Evolutionary conservation across 2,329 filamentous ascomycete species (phyloP), one percentile per base, ranked within the genome.

Genomic region (Taxawa tesnikishii): DNA sequence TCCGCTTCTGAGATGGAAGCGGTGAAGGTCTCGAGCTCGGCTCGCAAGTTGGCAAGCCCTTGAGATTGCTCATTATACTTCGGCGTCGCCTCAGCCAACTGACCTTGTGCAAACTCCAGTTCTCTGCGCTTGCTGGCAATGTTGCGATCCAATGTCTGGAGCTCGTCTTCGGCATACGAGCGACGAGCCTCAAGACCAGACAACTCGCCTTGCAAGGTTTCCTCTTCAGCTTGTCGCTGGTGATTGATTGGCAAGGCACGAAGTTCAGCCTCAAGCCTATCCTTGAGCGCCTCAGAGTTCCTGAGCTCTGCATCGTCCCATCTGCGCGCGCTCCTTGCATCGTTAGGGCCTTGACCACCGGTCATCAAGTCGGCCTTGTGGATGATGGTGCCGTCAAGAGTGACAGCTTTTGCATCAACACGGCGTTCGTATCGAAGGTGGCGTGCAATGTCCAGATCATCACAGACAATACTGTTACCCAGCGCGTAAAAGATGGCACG

Each of bases 291-390:
- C 46, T 79, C 72, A n/a, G 94, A 65, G 38, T 83, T 83, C 42
- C 93, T 83, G 17, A 94, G 75, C 45, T 94, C 85, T 6, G 80
- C 74, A 45, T 94, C 87, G 47, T 94, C 87, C 59, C 92, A 96
- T 32, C 81, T 73, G 8, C 53, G 50, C 42, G 84, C 81, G 37
- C 73, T 73, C 33, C 78, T 75, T 53, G 81, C 83, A 28, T 76
- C 71, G 28, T 80, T 74, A 1, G 76, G 78, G 17, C 84, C 79
- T 39, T 85, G 80, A 43, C 90, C 90, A 66, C 90, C 90, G 29
- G 90, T 96, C 80, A 98, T 96, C 32, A 92, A 69, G 49, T 90
- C 90, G 28, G 83, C 85, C 54, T 96, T 96, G 62, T 94, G 85
- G 42, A 98, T 94, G 38, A 98, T 80, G 33, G 80, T 88, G n/a